A percentile compares a stretch with the other conserved stretches of the same genome.
Evolutionary conservation across 441 rosid genomes (phyloP).

Genomic region (Pelargonium australe): DNA sequence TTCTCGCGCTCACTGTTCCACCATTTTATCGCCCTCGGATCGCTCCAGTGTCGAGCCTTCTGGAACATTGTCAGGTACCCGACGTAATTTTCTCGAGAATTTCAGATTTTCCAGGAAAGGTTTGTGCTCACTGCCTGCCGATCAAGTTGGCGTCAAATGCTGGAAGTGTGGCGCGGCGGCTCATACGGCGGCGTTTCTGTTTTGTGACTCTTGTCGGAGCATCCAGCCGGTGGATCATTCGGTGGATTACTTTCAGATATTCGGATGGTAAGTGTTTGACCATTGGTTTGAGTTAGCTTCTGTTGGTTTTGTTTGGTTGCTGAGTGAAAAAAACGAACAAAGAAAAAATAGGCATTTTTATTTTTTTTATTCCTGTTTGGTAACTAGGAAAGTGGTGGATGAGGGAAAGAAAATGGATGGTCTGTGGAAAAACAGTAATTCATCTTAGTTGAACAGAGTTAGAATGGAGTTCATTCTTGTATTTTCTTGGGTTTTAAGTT

Average conservation of each 20-base stretch:
- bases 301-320: background rate
- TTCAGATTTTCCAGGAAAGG: conserved; percentile 25
- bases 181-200: conserved; percentile 46
- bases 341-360: background rate
- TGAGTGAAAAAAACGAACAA: background rate
- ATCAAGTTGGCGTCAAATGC: conserved; percentile 31
- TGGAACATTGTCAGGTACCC: conserved; percentile 13
- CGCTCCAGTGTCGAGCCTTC: conserved; percentile 13
- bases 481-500: too few relatives aligned
- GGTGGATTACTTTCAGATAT: conserved; percentile 65
- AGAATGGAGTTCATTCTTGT: background rate
- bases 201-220: conserved; percentile 59
- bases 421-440: background rate
- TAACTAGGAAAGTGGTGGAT: conserved; percentile 4
- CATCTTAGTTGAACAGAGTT: background rate
- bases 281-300: background rate
- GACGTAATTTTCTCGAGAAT: conserved; percentile 9
- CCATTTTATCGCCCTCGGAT: conserved; percentile 13
- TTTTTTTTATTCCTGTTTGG: background rate
- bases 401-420: background rate
- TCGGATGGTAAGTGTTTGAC: conserved; percentile 52
- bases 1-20: conserved; percentile 14
- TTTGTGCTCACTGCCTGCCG: conserved; percentile 33
- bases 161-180: conserved; percentile 65
- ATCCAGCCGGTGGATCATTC: conserved; percentile 77